phyloP scores from a whole-genome alignment of 106 monocot genomes.

The Chionographis japonica region DNA sequence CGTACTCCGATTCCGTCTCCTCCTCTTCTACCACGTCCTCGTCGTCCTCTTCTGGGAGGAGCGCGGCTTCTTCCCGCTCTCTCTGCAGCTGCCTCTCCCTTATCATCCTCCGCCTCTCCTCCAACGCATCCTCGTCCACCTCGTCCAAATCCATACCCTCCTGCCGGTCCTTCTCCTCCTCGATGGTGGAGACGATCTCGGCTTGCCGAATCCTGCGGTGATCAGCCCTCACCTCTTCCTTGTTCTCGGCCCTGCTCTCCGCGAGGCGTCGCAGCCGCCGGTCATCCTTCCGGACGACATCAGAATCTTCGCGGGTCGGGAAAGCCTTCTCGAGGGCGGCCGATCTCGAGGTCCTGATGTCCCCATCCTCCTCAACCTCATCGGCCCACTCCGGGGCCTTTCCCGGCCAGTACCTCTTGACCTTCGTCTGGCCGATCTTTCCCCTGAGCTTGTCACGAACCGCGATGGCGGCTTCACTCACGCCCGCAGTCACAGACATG shows the following conservation, averaged over 20 bases:
- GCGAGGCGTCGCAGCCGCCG: slow-evolving; percentile 76
- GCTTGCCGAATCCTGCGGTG: slow-evolving; percentile 90
- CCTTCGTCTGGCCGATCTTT: slow-evolving; percentile 98
- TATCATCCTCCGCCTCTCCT: slow-evolving; percentile 26
- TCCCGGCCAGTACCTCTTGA: slow-evolving; percentile 95
- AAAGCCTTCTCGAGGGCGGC: slow-evolving; percentile 67
- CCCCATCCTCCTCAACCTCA: slow-evolving; percentile 51
- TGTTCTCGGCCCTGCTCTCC: slow-evolving; percentile 58
- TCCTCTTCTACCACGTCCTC: slow-evolving; percentile 68
- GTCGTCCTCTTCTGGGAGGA: slow-evolving; percentile 42
- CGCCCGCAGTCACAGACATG: slow-evolving; percentile 98
- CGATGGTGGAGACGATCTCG: slow-evolving; percentile 69
- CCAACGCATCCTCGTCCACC: slow-evolving; percentile 26
- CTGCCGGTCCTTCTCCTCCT: slow-evolving; percentile 48
- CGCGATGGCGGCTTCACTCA: slow-evolving; percentile 82
- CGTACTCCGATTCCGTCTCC: slow-evolving; percentile 77
- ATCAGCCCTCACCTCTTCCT: slow-evolving; percentile 71
- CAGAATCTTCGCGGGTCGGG: slow-evolving; percentile 36
- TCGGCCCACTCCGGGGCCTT: slow-evolving; percentile 98
- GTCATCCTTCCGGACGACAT: slow-evolving; percentile 43
- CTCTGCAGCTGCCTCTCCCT: slow-evolving; percentile 17
- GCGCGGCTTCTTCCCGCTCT: slow-evolving; percentile 21
- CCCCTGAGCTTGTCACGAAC: slow-evolving; percentile 90
- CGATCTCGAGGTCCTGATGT: slow-evolving; percentile 23
- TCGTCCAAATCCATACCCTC: slow-evolving; percentile 16